Evolutionary conservation across 2,329 filamentous ascomycete species (phyloP), one percentile per base, ranked within the genome.

Genomic region (Metarhizium robertsii): DNA sequence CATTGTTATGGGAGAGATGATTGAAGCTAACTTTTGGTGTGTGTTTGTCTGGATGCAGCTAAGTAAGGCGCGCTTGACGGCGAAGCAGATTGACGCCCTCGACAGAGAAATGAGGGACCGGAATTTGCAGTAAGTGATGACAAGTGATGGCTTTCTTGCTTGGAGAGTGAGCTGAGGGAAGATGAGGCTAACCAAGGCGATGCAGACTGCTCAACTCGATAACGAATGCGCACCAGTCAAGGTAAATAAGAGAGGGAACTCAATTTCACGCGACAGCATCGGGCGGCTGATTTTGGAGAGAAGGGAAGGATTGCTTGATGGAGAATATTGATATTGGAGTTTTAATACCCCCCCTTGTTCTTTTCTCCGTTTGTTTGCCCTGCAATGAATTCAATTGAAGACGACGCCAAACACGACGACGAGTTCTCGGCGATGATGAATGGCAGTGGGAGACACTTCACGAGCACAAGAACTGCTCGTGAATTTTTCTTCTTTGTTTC

Each of bases 31-130:
- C 58, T 69, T 63, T 59, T 13, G 50, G 25, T 13, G 53, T 32
- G 1, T 20, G 18, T 42, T 51, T 34, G 3, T 25, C 25, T 34
- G 32, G 32, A 11, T 57, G 57, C 53, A 78, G 75, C 67, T 78
- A 56, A 75, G 71, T 66, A 75, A 75, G 62, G 74, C 71, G 61
- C 71, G 72, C 45, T 58, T 73, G 51, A 73, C 72, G 57, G 71
- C 74, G 43, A 77, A 76, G 64, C 76, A 78, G 61, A 71, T 83
- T 54, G 73, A 78, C 60, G 70, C 75, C 59, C 75, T 83, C 62
- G 79, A 81, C 66, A 73, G 77, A 57, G 79, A 82, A 62, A 79
- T 81, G 74, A 75, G 74, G 66, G 75, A 79, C 58, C 75, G 77
- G 53, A 81, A 82, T 64, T 68, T 79, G 62, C 74, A 72, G 71